phyloP scores from a whole-genome alignment of 306 rosid species.

The Prunus salicina region DNA sequence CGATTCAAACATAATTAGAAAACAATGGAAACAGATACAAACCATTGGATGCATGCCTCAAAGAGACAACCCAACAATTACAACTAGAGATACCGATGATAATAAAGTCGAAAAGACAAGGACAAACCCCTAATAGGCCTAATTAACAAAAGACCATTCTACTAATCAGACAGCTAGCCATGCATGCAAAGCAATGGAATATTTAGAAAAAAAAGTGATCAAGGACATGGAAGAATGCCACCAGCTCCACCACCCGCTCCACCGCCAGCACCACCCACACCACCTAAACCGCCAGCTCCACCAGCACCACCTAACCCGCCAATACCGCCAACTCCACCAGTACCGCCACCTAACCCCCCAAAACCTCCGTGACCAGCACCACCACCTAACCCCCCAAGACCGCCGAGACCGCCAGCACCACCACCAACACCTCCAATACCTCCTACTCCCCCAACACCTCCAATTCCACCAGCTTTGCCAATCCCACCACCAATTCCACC shows the following conservation, averaged over 20 bases:
- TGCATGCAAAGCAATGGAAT: not conserved
- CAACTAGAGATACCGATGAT: not conserved
- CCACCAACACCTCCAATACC: slow-evolving; percentile 19
- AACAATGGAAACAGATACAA: not conserved
- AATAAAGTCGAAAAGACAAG: not conserved
- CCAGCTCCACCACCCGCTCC: slow-evolving; percentile 9
- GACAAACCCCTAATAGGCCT: not conserved
- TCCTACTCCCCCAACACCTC: slow-evolving; percentile 24
- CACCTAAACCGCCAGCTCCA: slow-evolving; percentile 9
- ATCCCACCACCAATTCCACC: slow-evolving; percentile 19
- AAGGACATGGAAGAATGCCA: not conserved
- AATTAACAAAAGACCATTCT: not conserved
- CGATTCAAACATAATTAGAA: not conserved
- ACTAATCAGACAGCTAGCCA: not conserved
- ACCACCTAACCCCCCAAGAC: slow-evolving; percentile 29
- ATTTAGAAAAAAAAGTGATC: not conserved
- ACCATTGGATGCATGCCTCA: not conserved
- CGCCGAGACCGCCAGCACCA: slow-evolving; percentile 34
- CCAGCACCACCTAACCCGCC: slow-evolving; percentile 6
- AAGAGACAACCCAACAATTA: not conserved
- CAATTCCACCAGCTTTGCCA: slow-evolving; percentile 21
- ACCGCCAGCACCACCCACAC: slow-evolving; percentile 19
- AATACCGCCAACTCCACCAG: slow-evolving; percentile 21
- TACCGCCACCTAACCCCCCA: slow-evolving; percentile 12
- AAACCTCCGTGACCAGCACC: slow-evolving; percentile 24